A percentile compares a stretch with the other conserved stretches of the same genome.
phyloP scores from a whole-genome alignment of 176 grass and related monocot species.

The Luzula sylvatica region DNA sequence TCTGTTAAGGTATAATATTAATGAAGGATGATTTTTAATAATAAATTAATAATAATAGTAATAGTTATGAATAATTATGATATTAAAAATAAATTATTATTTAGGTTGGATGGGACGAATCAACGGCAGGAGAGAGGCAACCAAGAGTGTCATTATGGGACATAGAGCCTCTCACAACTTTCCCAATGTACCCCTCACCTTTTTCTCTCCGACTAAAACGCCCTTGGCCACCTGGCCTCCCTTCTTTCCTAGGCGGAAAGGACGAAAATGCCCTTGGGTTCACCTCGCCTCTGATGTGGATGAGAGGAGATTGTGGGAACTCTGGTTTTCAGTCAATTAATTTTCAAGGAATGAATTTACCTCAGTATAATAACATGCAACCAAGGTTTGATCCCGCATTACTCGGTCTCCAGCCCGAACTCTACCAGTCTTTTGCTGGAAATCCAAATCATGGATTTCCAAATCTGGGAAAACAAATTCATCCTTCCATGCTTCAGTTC shows the following conservation, averaged over 20 bases:
- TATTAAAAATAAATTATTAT: conserved; percentile 1
- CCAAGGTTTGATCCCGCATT: conserved; percentile 53
- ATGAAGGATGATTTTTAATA: not conserved
- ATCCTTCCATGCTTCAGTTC: conserved; percentile 73
- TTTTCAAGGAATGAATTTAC: conserved; percentile 58
- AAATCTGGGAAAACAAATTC: conserved; percentile 45
- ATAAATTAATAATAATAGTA: not conserved
- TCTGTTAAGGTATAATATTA: conserved; percentile 71
- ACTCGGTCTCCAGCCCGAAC: conserved; percentile 59
- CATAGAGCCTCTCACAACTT: conserved; percentile 97
- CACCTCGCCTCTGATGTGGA: conserved; percentile 83
- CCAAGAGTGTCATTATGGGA: conserved; percentile 97
- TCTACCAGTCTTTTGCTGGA: conserved; percentile 54
- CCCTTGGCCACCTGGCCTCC: conserved; percentile 89
- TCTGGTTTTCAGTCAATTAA: conserved; percentile 72
- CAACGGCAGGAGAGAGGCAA: conserved; percentile 89
- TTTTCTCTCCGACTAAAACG: conserved; percentile 95
- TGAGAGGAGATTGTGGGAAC: conserved; percentile 63
- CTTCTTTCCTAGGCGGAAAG: conserved; percentile 86
- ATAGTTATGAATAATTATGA: not conserved
- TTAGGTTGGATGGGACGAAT: conserved; percentile 99
- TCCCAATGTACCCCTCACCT: conserved; percentile 92
- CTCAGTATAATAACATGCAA: conserved; percentile 59
- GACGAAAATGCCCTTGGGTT: conserved; percentile 54
- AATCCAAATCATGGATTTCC: not conserved